Base-by-base conservation (phyloP, 805 yeast species). In the Cyberlindnera misumaiensis region DNA sequence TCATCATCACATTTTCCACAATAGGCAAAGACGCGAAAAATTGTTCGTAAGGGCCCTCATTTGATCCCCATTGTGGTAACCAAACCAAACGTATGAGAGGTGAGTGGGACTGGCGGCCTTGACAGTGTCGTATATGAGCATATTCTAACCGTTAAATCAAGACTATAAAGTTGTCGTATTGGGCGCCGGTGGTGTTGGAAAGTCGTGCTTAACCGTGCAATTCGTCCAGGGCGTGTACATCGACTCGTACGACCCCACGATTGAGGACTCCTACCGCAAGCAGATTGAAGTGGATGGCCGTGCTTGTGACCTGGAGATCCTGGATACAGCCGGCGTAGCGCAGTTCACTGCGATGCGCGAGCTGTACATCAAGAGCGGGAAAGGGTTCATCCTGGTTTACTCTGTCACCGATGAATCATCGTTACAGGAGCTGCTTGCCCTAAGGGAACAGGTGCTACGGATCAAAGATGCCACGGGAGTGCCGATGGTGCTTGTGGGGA, bases 121-220 rank as follows among this genome's bases (percentile, higher is more conserved):
- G n/a, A n/a, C n/a, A 9, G 30, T 28, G 10, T 31, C 14, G 25
- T 14, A 5, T 31, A 31, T 14, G 4, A 8, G 15, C 9, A 16
- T 26, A n/a, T 36, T 32, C 45, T 42, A 36, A 44, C 45, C 15
- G 1, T 15, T 20, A 8, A 6, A 7, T 12, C 4, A 4, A 11
- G 97, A 89, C 57, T 88, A 88, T 60, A 87, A 86, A 57, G 67
- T 93, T 32, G 97, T 86, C 13, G 93, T 90, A 14, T 67, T 90
- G 42, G 98, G 98, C 44, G 95, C 96, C 11, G 97, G 97, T 52
- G 96, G 97, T 63, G 96, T 87, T 8, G 98, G 98, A 52, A 90
- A 90, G 55, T 86, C 97, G 17, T 88, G 95, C 29, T 67, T 90
- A 30, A 88, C 96, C 2, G 95, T 87, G 5, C 95, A 87, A 56